Percentiles rank a stretch among this genome's conserved stretches.
phyloP scores from a whole-genome alignment of 345 rosid genomes.

The Erodium maritimum region DNA sequence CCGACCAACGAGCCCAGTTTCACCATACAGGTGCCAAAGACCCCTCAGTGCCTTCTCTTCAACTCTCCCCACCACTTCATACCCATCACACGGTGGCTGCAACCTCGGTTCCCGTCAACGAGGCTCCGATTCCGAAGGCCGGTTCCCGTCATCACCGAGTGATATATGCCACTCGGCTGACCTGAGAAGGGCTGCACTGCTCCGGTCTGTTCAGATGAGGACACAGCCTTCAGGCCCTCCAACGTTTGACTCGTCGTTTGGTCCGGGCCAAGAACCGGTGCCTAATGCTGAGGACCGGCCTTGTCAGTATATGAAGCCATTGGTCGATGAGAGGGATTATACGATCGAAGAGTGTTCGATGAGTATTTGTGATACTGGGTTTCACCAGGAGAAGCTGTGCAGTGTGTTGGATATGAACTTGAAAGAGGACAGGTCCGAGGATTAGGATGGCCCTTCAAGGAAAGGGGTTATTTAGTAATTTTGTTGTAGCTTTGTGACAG shows the following conservation, averaged over 20 bases:
- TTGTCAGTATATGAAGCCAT: slow-evolving; percentile 43
- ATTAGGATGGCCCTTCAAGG: no score
- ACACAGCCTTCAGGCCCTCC: slow-evolving; percentile 61
- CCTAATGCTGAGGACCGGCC: slow-evolving; percentile 42
- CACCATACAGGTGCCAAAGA: slow-evolving; percentile 62
- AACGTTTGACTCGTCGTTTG: no score
- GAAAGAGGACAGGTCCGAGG: no score
- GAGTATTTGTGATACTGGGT: slow-evolving; percentile 30
- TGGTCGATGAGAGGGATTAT: slow-evolving; percentile 55
- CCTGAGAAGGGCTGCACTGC: slow-evolving; percentile 75
- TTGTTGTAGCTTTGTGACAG: no score
- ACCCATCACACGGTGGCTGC: no score
- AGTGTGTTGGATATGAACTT: no score
- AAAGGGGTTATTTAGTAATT: no score
- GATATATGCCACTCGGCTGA: slow-evolving; percentile 96
- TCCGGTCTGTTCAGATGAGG: slow-evolving; percentile 95
- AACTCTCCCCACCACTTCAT: slow-evolving; percentile 23
- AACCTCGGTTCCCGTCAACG: slow-evolving; percentile 43
- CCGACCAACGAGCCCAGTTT: slow-evolving; percentile 77
- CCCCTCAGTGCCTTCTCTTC: slow-evolving; percentile 35
- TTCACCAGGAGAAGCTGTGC: slow-evolving; percentile 38
- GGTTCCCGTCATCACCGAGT: slow-evolving; percentile 94
- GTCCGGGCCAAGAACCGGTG: no score
- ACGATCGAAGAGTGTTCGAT: slow-evolving; percentile 36
- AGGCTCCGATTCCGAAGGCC: slow-evolving; percentile 81